phyloP scores from a whole-genome alignment of 2,329 filamentous ascomycete species.

The Sporothrix dimorphospora region DNA sequence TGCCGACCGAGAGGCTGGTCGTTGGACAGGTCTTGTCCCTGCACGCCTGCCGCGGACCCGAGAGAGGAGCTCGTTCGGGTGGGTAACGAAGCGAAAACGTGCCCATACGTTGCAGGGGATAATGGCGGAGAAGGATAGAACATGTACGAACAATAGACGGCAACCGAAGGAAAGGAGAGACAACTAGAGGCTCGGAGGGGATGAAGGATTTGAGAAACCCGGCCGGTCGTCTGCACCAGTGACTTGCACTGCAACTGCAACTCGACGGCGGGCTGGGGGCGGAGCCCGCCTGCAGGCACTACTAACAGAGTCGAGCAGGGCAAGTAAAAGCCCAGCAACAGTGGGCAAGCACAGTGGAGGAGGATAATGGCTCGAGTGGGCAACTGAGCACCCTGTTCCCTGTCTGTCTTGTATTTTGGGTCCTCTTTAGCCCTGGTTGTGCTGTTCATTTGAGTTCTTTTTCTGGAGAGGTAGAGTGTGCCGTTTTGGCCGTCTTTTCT shows the following conservation, averaged over 20 bases:
- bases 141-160: background rate
- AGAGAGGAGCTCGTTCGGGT: background rate
- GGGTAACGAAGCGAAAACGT: background rate
- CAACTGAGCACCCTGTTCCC: background rate
- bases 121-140: background rate
- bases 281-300: constrained; percentile 2
- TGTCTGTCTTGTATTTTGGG: background rate
- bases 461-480: background rate
- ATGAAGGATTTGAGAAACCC: background rate
- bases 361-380: no score
- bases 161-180: background rate
- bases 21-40: background rate
- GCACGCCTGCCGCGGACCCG: background rate
- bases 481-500: background rate
- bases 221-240: background rate
- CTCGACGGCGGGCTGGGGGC: background rate
- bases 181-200: background rate
- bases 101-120: background rate
- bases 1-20: background rate
- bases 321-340: background rate
- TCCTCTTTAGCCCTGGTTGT: background rate
- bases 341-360: background rate
- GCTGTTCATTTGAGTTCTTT: background rate
- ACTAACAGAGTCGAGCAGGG: background rate
- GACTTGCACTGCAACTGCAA: background rate